Percentiles rank a stretch among this genome's conserved stretches.
Conservation (phyloP, 805 yeast species). For the Saccharomycopsis sp. region DNA sequence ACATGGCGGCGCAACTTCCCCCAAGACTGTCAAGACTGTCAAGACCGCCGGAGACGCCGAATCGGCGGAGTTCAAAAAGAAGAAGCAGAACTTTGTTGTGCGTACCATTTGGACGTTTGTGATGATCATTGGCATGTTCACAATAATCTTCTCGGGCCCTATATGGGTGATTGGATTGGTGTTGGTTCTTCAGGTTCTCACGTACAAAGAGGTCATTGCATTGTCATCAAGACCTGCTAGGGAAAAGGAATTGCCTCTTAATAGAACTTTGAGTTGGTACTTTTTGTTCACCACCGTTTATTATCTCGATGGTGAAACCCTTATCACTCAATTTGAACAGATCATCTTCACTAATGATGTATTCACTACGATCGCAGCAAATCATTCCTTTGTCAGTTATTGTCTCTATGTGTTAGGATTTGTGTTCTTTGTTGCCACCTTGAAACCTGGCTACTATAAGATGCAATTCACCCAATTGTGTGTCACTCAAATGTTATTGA, state of each 20-base stretch:
- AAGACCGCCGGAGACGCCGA: background rate
- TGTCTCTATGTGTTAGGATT: constrained; percentile 81
- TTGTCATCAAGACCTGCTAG: constrained; percentile 76
- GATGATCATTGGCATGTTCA: constrained; percentile 72
- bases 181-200: constrained; percentile 66
- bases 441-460: constrained; percentile 81
- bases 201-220: constrained; percentile 86
- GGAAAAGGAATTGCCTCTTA: constrained; percentile 76
- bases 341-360: constrained; percentile 45
- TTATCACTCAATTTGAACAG: constrained; percentile 60
- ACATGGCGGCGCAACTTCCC: background rate
- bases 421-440: constrained; percentile 80
- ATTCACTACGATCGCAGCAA: constrained; percentile 54
- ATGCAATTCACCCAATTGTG: constrained; percentile 94
- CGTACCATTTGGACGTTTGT: constrained; percentile 92
- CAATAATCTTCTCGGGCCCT: constrained; percentile 77
- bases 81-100: constrained; percentile 76
- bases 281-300: constrained; percentile 81
- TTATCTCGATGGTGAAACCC: constrained; percentile 80
- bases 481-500: constrained; percentile 86
- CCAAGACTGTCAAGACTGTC: background rate
- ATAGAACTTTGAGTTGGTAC: constrained; percentile 87
- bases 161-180: constrained; percentile 70
- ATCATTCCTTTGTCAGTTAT: constrained; percentile 82
- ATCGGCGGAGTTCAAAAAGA: constrained; percentile 38